Percentiles rank a stretch among this genome's conserved stretches.
Conservation (phyloP, 345 rosid species). For the Citrus medica region DNA sequence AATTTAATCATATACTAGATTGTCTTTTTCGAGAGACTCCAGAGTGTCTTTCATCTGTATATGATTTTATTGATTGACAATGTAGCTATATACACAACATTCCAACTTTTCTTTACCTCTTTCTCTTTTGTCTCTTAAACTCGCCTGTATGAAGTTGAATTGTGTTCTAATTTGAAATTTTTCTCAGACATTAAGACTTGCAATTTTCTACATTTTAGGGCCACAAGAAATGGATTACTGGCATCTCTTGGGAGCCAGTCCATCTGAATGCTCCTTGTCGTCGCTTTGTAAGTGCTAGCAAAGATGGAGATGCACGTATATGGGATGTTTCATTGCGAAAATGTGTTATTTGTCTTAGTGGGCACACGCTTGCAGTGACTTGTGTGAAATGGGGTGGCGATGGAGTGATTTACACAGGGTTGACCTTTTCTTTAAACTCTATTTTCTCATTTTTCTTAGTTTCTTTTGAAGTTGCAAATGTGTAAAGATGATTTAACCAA, state of each 20-base stretch:
- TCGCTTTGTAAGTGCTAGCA: conserved; percentile 93
- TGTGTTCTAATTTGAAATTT: background rate
- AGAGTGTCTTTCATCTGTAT: background rate
- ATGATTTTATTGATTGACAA: background rate
- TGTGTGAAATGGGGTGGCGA: conserved; percentile 99
- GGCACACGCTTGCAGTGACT: conserved; percentile 92
- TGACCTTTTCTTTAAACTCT: conserved; percentile 13
- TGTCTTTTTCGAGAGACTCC: background rate
- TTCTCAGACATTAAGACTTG: conserved; percentile 9
- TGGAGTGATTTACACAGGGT: conserved; percentile 91
- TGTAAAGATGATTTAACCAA: background rate
- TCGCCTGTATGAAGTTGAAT: background rate
- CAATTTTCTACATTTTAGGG: conserved; percentile 48
- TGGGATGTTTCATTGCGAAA: conserved; percentile 78
- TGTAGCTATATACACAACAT: background rate
- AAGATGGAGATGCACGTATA: conserved; percentile 98
- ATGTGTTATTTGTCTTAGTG: conserved; percentile 74
- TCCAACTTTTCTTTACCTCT: background rate
- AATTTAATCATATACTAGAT: background rate
- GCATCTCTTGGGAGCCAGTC: conserved; percentile 95
- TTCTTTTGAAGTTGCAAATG: background rate
- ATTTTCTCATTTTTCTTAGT: background rate
- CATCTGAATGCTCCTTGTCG: conserved; percentile 92
- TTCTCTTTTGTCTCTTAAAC: background rate
- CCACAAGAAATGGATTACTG: conserved; percentile 98